Conservation (phyloP, 805 yeast genomes). For the Teunomyces aglyptinius region DNA sequence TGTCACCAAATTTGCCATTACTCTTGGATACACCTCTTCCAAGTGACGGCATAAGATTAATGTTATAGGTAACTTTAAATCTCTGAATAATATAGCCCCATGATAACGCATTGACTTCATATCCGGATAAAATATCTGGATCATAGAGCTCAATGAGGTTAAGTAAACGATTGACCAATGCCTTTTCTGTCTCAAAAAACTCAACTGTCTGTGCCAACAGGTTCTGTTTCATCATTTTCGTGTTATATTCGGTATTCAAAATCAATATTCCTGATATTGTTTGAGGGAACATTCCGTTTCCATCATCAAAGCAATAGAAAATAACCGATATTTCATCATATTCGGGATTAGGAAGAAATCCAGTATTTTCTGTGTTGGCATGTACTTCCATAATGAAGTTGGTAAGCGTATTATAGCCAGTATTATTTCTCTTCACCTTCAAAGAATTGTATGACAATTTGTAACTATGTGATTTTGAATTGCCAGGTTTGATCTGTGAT, state of each 20-base stretch:
- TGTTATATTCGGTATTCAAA: neutral
- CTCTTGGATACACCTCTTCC: conserved; percentile 56
- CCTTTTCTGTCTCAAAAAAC: conserved; percentile 51
- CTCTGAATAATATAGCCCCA: conserved; percentile 91
- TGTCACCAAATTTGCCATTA: conserved; percentile 56
- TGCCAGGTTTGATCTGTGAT: conserved; percentile 54
- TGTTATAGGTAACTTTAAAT: conserved; percentile 40
- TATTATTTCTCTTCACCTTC: conserved; percentile 35
- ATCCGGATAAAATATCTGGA: conserved; percentile 88
- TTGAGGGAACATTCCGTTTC: conserved; percentile 15
- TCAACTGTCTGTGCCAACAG: conserved; percentile 5
- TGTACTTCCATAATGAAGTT: conserved; percentile 70
- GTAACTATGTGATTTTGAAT: conserved; percentile 39
- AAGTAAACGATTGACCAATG: conserved; percentile 55
- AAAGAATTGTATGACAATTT: conserved; percentile 37
- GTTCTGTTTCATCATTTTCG: neutral
- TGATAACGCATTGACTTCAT: conserved; percentile 72
- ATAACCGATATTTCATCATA: conserved; percentile 58
- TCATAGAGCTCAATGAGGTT: conserved; percentile 61
- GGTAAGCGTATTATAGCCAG: conserved; percentile 48
- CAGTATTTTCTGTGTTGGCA: conserved; percentile 49
- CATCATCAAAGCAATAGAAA: conserved; percentile 60
- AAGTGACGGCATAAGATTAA: conserved; percentile 56
- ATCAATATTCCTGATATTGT: conserved; percentile 5
- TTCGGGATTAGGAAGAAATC: conserved; percentile 59